phyloP scores from a whole-genome alignment of 2,329 filamentous ascomycete genomes.

The Phaeosphaeria sp. region DNA sequence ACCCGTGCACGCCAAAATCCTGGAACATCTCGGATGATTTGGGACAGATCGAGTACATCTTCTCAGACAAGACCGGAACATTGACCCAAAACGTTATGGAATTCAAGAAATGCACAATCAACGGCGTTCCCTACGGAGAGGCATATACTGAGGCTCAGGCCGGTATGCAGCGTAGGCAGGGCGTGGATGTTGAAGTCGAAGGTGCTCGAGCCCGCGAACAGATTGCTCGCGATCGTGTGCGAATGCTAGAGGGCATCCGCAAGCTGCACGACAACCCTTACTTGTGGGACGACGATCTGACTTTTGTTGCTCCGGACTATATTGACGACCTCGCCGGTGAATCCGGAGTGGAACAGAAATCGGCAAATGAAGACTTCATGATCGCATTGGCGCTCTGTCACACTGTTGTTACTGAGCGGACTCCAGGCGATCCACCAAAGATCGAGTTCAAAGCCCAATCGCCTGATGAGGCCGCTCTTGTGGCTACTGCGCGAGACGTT shows the following conservation, averaged over 20 bases:
- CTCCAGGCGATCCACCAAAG: slow-evolving; percentile 86
- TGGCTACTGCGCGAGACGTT: slow-evolving; percentile 92
- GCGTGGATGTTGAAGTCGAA: slow-evolving; percentile 85
- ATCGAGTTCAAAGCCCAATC: slow-evolving; percentile 98
- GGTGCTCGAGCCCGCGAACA: slow-evolving; percentile 73
- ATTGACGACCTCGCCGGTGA: slow-evolving; percentile 81
- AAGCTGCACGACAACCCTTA: slow-evolving; percentile 88
- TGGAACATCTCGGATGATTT: slow-evolving; percentile 99
- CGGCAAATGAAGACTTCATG: slow-evolving; percentile 90
- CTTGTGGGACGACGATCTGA: slow-evolving; percentile 85
- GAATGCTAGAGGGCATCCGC: slow-evolving; percentile 76
- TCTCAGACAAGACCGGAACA: slow-evolving; percentile 92
- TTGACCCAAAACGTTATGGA: slow-evolving; percentile 96
- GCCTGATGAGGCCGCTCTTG: slow-evolving; percentile 92
- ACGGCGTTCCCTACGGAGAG: slow-evolving; percentile 95
- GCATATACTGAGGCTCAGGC: slow-evolving; percentile 97
- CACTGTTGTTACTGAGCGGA: slow-evolving; percentile 89
- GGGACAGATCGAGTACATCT: slow-evolving; percentile 98
- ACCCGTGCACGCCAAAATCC: slow-evolving; percentile 94
- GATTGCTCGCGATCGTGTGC: slow-evolving; percentile 78
- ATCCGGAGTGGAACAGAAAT: slow-evolving; percentile 76
- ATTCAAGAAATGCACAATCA: slow-evolving; percentile 98
- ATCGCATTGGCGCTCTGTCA: slow-evolving; percentile 93
- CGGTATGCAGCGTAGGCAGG: slow-evolving; percentile 91
- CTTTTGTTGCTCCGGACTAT: slow-evolving; percentile 91